These are phyloP conservation scores for Chlorella sp. DNA, from an alignment of 139 green algal species.

Conservation along the genomic window DNA sequence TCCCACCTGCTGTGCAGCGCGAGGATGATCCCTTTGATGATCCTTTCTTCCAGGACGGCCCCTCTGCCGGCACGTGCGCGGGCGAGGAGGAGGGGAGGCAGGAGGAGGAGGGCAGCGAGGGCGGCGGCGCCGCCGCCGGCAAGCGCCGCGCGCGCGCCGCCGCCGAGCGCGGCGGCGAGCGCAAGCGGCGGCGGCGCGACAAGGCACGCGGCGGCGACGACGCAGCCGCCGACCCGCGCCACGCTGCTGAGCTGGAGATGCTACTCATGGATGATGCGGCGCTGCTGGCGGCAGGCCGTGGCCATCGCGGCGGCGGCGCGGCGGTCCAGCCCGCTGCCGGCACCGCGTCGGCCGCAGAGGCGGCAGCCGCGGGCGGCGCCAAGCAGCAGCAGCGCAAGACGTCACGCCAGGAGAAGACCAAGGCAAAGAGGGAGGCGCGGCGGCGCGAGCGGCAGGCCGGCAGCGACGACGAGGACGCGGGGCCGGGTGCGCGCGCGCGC, in stretches of 20 bases:
- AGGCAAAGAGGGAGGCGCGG: conserved; percentile 42
- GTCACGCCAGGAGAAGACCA: conserved; percentile 46
- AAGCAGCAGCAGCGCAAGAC: conserved; percentile 33
- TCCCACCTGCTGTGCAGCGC: no score
- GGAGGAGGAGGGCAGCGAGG: conserved; percentile 9
- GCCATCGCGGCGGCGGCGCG: neutral
- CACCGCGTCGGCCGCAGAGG: no score
- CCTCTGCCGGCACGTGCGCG: neutral
- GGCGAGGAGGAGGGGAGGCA: conserved; percentile 14
- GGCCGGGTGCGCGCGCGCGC: conserved; percentile 19
- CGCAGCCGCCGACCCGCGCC: conserved; percentile 20
- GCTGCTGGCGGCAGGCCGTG: conserved; percentile 42
- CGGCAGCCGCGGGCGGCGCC: neutral
- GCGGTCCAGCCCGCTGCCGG: no score
- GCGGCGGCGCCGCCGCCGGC: conserved; percentile 20
- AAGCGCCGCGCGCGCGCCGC: no score
- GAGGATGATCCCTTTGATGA: conserved; percentile 79
- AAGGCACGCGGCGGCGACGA: conserved; percentile 30
- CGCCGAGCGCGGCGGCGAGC: neutral
- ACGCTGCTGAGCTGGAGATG: conserved; percentile 89
- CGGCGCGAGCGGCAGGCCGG: conserved; percentile 35
- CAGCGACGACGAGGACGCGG: conserved; percentile 48
- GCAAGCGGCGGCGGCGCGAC: conserved; percentile 26
- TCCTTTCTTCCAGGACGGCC: conserved; percentile 76
- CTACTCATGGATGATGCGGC: conserved; percentile 89